Conservation (phyloP, 2,329 filamentous ascomycete genomes). For the Aspergillus puulaauensis region DNA sequence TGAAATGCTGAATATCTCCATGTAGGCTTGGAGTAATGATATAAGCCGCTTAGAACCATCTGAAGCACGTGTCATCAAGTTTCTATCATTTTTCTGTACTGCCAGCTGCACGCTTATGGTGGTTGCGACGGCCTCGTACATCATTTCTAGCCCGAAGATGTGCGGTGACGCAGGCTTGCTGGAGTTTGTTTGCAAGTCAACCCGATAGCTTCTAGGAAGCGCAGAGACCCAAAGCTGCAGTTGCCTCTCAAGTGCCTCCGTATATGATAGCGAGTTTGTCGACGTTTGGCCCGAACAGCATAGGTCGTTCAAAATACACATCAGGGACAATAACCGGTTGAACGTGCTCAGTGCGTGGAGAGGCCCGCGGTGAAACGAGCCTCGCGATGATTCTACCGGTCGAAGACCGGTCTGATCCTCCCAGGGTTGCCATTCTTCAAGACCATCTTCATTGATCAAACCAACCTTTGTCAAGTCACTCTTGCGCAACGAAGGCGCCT, state of each 20-base stretch:
- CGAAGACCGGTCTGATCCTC: constrained; percentile 46
- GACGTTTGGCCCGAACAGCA: constrained; percentile 27
- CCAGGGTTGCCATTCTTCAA: constrained; percentile 77
- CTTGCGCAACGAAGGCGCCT: constrained; percentile 49
- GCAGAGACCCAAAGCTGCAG: constrained; percentile 32
- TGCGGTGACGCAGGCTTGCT: constrained; percentile 29
- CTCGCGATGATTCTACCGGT: constrained; percentile 23
- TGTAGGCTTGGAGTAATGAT: constrained; percentile 36
- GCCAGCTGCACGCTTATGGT: constrained; percentile 28
- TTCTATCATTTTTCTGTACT: constrained; percentile 23
- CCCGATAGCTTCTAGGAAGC: constrained; percentile 30
- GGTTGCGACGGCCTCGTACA: constrained; percentile 30
- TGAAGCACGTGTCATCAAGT: constrained; percentile 27
- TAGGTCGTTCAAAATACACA: constrained; percentile 34
- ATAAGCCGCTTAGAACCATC: constrained; percentile 37
- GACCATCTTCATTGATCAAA: constrained; percentile 61
- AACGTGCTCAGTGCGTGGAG: constrained; percentile 53
- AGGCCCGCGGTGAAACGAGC: constrained; percentile 37
- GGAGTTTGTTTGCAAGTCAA: constrained; percentile 27
- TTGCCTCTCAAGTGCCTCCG: constrained; percentile 31
- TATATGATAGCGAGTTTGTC: constrained; percentile 22
- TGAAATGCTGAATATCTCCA: constrained; percentile 43
- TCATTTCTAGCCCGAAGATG: constrained; percentile 35
- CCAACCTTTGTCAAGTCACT: constrained; percentile 51
- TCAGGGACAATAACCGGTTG: constrained; percentile 49